A percentile compares a stretch with the other conserved stretches of the same genome.
These are phyloP conservation scores for Achlya hypogyna DNA, from an alignment of 352 stramenopile species.

Conservation along the genomic window DNA sequence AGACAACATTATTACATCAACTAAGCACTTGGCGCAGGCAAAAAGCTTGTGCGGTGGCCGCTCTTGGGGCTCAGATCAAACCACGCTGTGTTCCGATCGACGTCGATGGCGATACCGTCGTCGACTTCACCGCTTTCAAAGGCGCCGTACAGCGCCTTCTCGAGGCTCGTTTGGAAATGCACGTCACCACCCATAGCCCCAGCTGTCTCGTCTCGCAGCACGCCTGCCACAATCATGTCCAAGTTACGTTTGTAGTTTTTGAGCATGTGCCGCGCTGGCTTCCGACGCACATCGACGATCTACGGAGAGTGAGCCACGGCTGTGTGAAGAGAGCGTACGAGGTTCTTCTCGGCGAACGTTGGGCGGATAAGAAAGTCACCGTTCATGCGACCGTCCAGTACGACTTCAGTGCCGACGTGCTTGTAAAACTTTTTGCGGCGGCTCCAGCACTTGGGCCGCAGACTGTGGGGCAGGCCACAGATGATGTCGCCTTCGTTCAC, in stretches of 20 bases:
- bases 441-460: slow-evolving; percentile 5
- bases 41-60: background rate
- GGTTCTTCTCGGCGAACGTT: slow-evolving; percentile 24
- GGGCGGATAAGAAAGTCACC: slow-evolving; percentile 27
- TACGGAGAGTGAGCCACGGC: background rate
- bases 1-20: too few relatives aligned
- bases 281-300: slow-evolving; percentile 19
- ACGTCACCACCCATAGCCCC: background rate
- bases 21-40: background rate
- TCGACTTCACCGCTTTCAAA: background rate
- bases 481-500: slow-evolving; percentile 25
- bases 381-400: slow-evolving; percentile 21
- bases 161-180: slow-evolving; percentile 1
- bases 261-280: slow-evolving; percentile 6
- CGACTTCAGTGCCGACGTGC: slow-evolving; percentile 24
- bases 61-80: background rate
- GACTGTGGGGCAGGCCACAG: slow-evolving; percentile 13
- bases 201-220: background rate
- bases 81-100: background rate
- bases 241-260: slow-evolving; percentile 15
- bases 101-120: background rate
- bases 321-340: background rate
- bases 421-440: slow-evolving; percentile 24
- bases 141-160: slow-evolving; percentile 11
- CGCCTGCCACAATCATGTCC: slow-evolving; percentile 1